Evolutionary conservation across 106 monocot species (phyloP), one percentile per base, ranked within the genome.

Genomic region (Allium cepa): DNA sequence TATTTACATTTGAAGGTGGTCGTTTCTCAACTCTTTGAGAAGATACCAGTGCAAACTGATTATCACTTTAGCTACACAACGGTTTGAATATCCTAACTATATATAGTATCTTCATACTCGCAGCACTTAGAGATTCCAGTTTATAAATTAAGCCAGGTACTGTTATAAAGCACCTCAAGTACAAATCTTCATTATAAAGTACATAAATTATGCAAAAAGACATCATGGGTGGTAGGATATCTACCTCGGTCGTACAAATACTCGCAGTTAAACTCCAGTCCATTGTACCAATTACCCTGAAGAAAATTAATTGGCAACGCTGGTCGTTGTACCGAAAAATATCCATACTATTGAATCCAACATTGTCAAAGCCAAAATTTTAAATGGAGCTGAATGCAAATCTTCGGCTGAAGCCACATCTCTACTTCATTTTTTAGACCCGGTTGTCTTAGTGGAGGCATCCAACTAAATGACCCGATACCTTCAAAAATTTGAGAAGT

Each of bases 331-430:
- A 69, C 64, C 82, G 77, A 50, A 74, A 75, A 48, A 79, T 53
- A 46, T 80, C 87, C 73, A 78, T 69, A 68, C 82, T 59, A 73
- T 76, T 81, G 10, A 69, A 48, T 7, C 70, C 81, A 47, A 78
- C 47, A 71, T 84, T 78, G 47, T 86, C 80, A 11, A 94, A 78
- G 50, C 71, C 75, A 66, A 83, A 62, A 36, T 72, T 70, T 17
- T 81, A 76, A 56, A 82, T 62, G 64, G 82, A 76, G 76, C 59
- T 80, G 6, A 81, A 13, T 53, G 50, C 47, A 83, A 49, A 49
- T 86, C 83, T n/a, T 94, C 82, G 10, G 73, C 76, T 10, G 79
- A 70, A 46, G 82, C 60, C 72, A 74, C 62, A 57, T 75, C 60
- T 71, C 80, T 4, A 64, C 51, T 15, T 65, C 81, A 55, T 57